Base-by-base conservation (phyloP, 2,329 filamentous ascomycete species). In the Fusarium floridanum region DNA sequence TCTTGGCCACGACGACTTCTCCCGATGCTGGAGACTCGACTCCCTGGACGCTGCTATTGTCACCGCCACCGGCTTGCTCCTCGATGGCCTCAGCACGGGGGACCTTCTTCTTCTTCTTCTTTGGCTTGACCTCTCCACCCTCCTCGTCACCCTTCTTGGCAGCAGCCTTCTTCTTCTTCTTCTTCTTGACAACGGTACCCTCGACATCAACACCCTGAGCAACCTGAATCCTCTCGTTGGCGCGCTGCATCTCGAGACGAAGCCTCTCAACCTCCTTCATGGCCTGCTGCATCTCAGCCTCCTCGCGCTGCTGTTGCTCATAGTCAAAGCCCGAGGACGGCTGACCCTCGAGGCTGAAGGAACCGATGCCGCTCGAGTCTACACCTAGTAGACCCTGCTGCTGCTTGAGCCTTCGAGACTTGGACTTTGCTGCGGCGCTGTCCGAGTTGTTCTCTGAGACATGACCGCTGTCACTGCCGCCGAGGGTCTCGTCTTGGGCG, bases 231-330 rank as follows among this genome's bases (percentile, higher is more conserved):
- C 93, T 86, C 83, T 95, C 94, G 77, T 92, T 94, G 41, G 91
- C 92, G 66, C 93, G 86, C 83, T 95, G 94, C 95, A 98, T 98
- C 83, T 98, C 94, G 66, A 98, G 86, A 62, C 97, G 88, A 68
- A 97, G 85, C 61, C 92, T 88, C 85, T 98, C 96, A 4, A 99
- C 94, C 82, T 98, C 94, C 81, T 92, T 92, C 87, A 98, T 91
- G 10, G 96, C 97, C 78, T 91, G 91, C 53, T 91, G 91, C 94
- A 98, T 97, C 83, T 98, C 95, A 1, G 90, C 91, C 70, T 98
- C 95, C 79, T 97, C 95, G 17, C 89, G 90, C 80, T 92, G 89
- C 73, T 92, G 90, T 62, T 88, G 87, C 78, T 95, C 93, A 61
- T 91, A 87, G 67, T 93, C 90, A 57, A 89, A 85, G 0, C 80